Base-by-base conservation (phyloP, 1,284 basidiomycete species). In the Thelephora terrestris region DNA sequence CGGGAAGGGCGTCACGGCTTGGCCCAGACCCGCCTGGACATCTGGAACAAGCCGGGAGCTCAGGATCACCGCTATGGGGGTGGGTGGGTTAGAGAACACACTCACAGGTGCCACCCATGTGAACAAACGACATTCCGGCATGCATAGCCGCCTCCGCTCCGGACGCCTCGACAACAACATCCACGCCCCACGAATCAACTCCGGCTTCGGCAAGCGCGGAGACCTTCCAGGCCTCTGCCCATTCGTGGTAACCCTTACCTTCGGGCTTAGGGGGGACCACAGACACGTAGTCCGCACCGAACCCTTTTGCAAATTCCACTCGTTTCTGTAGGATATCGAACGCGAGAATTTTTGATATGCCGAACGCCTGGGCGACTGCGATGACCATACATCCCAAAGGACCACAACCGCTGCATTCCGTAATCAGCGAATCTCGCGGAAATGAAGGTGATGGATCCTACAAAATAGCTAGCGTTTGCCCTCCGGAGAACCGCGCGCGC, bases 91-190 rank as follows among this genome's bases (percentile, higher is more conserved):
- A 42, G 12, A 21, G 23, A 32, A 20, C 36, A n/a, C 7, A 49
- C 52, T 48, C 38, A 55, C 55, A 56, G 14, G 49, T 54, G 27
- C 55, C 55, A 20, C 55, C 54, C 25, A 47, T 20, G 49, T 48
- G 54, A 20, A 48, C 40, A 16, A 57, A 55, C 4, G 47, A 45
- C 43, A 56, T 50, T 4, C 50, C 55, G 3, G 57, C 56, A 43
- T 71, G 68, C 42, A 75, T 68, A 56, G 72, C 75, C 2, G 64
- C 60, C 52, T 75, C 70, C 2, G 73, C 74, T 27, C 79, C 79
- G 5, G 74, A 76, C 34, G 76, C 76, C 53, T 81, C 79, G 40
- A 81, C 61, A 24, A 78, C 75, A 9, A 79, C 61, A 56, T 81
- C 77, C 53, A 81, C 72, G 6, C 73, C 69, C 52, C 55, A 55